Conservation (phyloP, 768 basidiomycete species). For the Calvatia gigantea region DNA sequence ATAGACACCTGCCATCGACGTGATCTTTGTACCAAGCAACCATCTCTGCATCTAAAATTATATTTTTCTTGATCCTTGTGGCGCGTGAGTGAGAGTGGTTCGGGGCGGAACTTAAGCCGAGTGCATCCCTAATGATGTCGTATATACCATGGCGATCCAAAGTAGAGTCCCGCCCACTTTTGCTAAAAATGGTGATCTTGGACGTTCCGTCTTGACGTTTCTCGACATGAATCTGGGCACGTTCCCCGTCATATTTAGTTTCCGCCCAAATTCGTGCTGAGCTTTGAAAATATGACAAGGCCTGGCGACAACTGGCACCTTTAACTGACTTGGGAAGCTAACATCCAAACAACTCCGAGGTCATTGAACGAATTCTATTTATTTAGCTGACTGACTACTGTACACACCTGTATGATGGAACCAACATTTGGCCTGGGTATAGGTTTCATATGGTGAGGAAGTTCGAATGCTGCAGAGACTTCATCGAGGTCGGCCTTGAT, state of each 20-base stretch:
- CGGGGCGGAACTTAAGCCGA: conserved; percentile 36
- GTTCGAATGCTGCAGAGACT: conserved; percentile 44
- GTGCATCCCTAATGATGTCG: conserved; percentile 52
- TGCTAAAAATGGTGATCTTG: conserved; percentile 79
- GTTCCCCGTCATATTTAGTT: conserved; percentile 92
- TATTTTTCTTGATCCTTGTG: conserved; percentile 30
- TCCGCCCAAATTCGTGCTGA: conserved; percentile 71
- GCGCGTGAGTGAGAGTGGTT: neutral
- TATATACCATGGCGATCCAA: conserved; percentile 68
- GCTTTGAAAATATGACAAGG: conserved; percentile 40
- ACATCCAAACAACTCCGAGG: neutral
- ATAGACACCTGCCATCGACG: conserved; percentile 62
- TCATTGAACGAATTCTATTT: neutral
- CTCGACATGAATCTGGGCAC: conserved; percentile 89
- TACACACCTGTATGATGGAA: conserved; percentile 55
- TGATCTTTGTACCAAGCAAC: conserved; percentile 69
- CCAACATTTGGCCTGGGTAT: conserved; percentile 47
- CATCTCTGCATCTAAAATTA: conserved; percentile 84
- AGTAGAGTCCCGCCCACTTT: conserved; percentile 83
- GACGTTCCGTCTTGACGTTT: conserved; percentile 31
- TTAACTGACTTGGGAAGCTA: conserved; percentile 85
- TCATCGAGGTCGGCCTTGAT: conserved; percentile 56
- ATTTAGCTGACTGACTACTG: neutral
- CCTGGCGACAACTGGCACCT: conserved; percentile 57
- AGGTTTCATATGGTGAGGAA: conserved; percentile 21